Base-by-base conservation (phyloP, 202 grass and related monocot species). In the Cymbopogon flexuosus region DNA sequence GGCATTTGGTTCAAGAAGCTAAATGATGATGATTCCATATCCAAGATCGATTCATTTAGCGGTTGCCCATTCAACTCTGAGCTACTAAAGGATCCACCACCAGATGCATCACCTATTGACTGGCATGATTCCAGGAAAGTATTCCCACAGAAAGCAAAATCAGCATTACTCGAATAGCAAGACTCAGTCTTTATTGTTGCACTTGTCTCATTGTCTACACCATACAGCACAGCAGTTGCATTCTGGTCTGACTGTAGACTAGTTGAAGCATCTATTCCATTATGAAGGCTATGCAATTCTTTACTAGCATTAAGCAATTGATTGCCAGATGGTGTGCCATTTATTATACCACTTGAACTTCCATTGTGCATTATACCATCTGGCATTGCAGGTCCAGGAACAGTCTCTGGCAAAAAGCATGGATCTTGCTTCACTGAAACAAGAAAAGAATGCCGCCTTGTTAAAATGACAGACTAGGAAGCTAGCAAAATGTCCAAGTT, bases 21-120 rank as follows among this genome's bases (percentile, higher is more conserved):
- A 86, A 93, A 93, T 12, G 92, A 84, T 41, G 79, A 83, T 39
- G 88, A 86, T 76, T 97, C 94, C 16, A 95, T 90, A 74, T 98
- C 96, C 80, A 91, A 43, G 61, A 99, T 73, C 42, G 92, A 84
- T 82, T 93, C 90, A 78, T 88, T 85, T 22, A 93, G 52, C 19
- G 79, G 88, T 88, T 98, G 92, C 12, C 86, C 96, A 35, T 88
- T 94, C 82, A 98, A 87, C 36, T 98, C 92, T 71, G 92, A 93
- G 77, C 90, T 91, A 66, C 86, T 91, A 81, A 93, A 98, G 21
- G 94, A 97, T 72, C 94, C 94, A 79, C 94, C 94, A 76, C 70
- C 92, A 80, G 95, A 93, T 19, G 84, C 88, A 89, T 97, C 95
- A 66, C 86, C 92, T 70, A 94, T 87, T 81, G 92, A 87, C 43